Percentiles rank a stretch among this genome's conserved stretches.
phyloP scores from a whole-genome alignment of 345 rosid genomes.

The Eucalyptus coolabah region DNA sequence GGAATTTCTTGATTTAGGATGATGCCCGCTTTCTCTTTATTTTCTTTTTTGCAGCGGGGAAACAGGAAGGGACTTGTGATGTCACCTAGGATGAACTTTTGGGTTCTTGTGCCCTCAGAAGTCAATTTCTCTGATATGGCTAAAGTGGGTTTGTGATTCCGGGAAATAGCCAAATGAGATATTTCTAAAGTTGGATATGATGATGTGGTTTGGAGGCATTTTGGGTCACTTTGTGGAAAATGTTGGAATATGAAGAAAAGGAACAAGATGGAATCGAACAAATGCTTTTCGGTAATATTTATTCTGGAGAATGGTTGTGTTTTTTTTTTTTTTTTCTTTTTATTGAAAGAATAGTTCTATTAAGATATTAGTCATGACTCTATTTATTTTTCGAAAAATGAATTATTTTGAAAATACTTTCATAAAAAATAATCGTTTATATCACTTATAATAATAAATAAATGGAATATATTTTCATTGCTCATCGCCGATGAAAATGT shows the following conservation, averaged over 20 bases:
- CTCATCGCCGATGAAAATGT: rapidly evolving
- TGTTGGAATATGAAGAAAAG: background rate
- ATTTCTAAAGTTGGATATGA: background rate
- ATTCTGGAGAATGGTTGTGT: background rate
- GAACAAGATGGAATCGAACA: background rate
- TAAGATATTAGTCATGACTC: rapidly evolving
- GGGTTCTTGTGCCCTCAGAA: background rate
- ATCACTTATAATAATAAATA: too few relatives aligned
- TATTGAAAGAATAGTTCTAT: background rate
- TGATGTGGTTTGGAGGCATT: background rate
- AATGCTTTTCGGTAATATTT: background rate
- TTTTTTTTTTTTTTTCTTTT: too few relatives aligned
- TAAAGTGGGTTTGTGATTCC: background rate
- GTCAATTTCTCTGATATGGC: background rate
- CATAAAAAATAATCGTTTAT: background rate
- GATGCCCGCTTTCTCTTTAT: background rate
- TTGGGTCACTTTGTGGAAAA: background rate
- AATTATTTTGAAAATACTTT: too few relatives aligned
- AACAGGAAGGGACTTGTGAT: background rate
- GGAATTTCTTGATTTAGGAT: background rate
- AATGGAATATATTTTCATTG: background rate
- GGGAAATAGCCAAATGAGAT: background rate
- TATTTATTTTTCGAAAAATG: rapidly evolving
- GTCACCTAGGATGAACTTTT: background rate
- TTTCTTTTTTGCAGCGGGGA: background rate